Conservation (phyloP, 371 early-diverging fungal species). For the Actinomortierella wolfii region DNA sequence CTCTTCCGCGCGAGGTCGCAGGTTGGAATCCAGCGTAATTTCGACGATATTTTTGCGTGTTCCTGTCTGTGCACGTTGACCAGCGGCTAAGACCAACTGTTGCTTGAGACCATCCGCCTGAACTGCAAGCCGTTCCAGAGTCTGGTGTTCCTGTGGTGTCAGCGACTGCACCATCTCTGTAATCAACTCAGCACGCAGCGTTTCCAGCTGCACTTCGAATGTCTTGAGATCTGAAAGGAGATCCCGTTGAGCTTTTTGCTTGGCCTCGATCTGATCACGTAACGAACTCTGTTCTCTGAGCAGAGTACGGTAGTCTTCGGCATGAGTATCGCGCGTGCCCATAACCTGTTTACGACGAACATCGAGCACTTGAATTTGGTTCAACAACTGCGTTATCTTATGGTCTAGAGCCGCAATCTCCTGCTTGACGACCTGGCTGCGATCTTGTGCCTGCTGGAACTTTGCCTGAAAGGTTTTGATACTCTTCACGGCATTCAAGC, state of each 20-base stretch:
- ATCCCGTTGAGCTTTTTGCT: constrained; percentile 35
- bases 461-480: constrained; percentile 49
- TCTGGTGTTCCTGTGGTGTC: constrained; percentile 22
- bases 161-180: constrained; percentile 37
- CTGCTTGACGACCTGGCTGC: constrained; percentile 50
- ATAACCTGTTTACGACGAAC: constrained; percentile 54
- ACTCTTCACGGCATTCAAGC: constrained; percentile 73
- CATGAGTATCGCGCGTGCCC: constrained; percentile 56
- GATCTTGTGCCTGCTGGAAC: constrained; percentile 53
- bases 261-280: constrained; percentile 51
- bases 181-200: constrained; percentile 18
- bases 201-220: constrained; percentile 18
- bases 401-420: constrained; percentile 69
- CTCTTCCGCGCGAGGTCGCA: constrained; percentile 65
- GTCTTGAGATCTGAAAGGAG: constrained; percentile 21
- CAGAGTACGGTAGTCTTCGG: constrained; percentile 53
- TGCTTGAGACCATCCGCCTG: constrained; percentile 20
- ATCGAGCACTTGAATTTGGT: constrained; percentile 55
- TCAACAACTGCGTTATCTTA: constrained; percentile 63
- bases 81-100: not conserved
- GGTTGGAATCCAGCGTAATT: constrained; percentile 68
- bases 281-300: constrained; percentile 60
- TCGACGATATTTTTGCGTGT: constrained; percentile 70
- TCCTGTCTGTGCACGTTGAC: constrained; percentile 29
- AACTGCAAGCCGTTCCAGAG: constrained; percentile 19